Conservation (phyloP, 2,329 filamentous ascomycete genomes). For the Colletotrichum tofieldiae region DNA sequence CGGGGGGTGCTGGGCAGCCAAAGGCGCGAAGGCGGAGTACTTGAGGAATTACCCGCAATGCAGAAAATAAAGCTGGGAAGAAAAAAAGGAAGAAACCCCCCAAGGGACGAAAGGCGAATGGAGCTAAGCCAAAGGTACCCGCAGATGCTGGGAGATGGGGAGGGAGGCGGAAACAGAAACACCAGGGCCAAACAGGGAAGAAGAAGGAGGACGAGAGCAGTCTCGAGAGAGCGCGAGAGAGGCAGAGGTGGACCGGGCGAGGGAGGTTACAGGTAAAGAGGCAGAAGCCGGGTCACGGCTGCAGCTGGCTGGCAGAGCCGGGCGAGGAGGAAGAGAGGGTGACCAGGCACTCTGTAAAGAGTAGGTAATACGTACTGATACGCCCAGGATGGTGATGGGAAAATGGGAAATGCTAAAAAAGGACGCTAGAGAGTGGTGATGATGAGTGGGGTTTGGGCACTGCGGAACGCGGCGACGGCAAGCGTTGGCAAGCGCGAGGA, state of each 20-base stretch:
- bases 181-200: slow-evolving; percentile 3
- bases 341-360: neutral
- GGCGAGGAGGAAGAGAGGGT: neutral
- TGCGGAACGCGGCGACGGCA: neutral
- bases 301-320: neutral
- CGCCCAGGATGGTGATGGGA: neutral
- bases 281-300: slow-evolving; percentile 22
- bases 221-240: slow-evolving; percentile 4
- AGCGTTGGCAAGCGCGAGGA: neutral
- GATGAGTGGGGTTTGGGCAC: neutral
- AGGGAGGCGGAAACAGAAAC: slow-evolving; percentile 6
- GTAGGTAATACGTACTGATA: neutral
- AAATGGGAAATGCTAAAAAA: neutral
- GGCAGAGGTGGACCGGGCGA: slow-evolving; percentile 19
- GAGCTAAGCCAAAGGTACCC: slow-evolving; percentile 19
- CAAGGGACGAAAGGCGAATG: slow-evolving; percentile 10
- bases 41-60: neutral
- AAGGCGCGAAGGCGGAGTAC: slow-evolving; percentile 14
- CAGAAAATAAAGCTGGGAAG: neutral
- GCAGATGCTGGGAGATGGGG: neutral
- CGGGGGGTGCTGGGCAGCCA: slow-evolving; percentile 27
- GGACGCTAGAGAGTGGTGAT: slow-evolving; percentile 5
- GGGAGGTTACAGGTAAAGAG: slow-evolving; percentile 40
- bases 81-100: neutral
- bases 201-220: slow-evolving; percentile 22